Evolutionary conservation across 2,329 filamentous ascomycete species (phyloP).

Genomic region (Plectosphaerella plurivora): DNA sequence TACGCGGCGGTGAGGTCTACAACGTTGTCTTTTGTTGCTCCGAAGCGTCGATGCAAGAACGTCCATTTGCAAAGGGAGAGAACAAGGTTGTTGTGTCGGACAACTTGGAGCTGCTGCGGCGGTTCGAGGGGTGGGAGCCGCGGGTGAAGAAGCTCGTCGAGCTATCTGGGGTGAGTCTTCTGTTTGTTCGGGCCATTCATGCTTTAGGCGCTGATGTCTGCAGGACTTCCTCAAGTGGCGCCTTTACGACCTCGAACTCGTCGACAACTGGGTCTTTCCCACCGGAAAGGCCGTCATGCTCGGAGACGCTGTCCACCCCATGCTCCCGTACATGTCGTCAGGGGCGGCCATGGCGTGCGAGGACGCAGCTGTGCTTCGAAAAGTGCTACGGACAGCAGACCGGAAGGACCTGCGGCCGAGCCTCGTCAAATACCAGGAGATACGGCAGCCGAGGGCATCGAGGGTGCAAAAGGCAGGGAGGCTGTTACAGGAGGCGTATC

Average conservation of each 20-base stretch:
- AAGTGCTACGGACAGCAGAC: background rate
- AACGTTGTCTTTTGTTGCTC: slow-evolving; percentile 16
- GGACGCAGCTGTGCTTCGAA: slow-evolving; percentile 4
- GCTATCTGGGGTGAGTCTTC: background rate
- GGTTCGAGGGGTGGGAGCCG: slow-evolving; percentile 2
- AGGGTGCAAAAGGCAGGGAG: slow-evolving; percentile 56
- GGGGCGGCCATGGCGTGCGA: slow-evolving; percentile 7
- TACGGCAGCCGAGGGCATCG: slow-evolving; percentile 53
- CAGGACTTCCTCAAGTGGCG: background rate
- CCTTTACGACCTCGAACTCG: slow-evolving; percentile 17
- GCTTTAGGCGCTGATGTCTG: background rate
- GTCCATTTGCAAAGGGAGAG: background rate
- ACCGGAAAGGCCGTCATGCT: slow-evolving; percentile 5
- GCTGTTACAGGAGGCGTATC: slow-evolving; percentile 58
- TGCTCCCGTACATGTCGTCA: slow-evolving; percentile 12
- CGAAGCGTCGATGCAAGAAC: background rate
- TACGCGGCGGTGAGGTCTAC: slow-evolving; percentile 18
- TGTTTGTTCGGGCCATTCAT: background rate
- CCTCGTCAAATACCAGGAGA: slow-evolving; percentile 49
- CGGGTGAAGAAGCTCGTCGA: background rate
- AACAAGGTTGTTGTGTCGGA: background rate
- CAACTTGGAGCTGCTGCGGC: background rate
- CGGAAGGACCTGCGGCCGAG: slow-evolving; percentile 10
- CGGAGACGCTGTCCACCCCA: slow-evolving; percentile 18
- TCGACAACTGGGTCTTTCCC: slow-evolving; percentile 11